These are phyloP conservation scores for Monilinia fructicola DNA, from an alignment of 2,329 filamentous ascomycete genomes.

Conservation along the genomic window DNA sequence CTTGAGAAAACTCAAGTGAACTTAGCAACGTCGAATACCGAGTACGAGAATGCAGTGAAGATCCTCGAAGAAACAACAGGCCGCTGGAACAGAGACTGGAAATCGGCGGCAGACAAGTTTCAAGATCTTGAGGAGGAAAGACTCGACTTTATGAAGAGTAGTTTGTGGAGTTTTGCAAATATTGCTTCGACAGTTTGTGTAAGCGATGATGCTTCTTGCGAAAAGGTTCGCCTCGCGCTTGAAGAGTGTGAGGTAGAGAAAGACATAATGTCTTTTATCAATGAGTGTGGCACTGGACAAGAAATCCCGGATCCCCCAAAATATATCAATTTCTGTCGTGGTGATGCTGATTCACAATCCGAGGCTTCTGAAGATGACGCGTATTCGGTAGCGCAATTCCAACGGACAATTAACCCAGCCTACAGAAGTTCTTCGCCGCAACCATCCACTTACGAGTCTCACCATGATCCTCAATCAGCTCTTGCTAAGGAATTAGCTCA, in stretches of 20 bases:
- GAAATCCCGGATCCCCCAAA: conserved; percentile 96
- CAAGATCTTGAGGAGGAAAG: conserved; percentile 98
- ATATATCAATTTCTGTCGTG: conserved; percentile 98
- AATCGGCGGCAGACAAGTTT: conserved; percentile 96
- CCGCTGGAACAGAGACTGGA: conserved; percentile 98
- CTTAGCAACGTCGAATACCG: conserved; percentile 82
- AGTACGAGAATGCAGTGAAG: conserved; percentile 93
- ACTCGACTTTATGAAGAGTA: conserved; percentile 95
- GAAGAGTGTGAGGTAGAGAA: conserved; percentile 97
- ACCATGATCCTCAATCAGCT: conserved; percentile 79
- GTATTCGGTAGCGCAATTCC: conserved; percentile 95
- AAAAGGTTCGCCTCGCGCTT: conserved; percentile 89
- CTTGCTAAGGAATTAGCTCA: conserved; percentile 68
- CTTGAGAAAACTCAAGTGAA: conserved; percentile 98
- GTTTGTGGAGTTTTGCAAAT: conserved; percentile 96
- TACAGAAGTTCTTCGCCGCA: conserved; percentile 96
- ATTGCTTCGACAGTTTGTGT: conserved; percentile 97
- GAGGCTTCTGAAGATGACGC: conserved; percentile 81
- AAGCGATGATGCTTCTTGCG: conserved; percentile 93
- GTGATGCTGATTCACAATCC: conserved; percentile 80
- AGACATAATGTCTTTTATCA: conserved; percentile 88
- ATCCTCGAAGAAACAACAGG: conserved; percentile 90
- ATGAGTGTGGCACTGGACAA: conserved; percentile 84
- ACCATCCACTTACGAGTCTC: conserved; percentile 87
- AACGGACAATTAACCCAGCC: conserved; percentile 89